Evolutionary conservation across 495 filamentous ascomycete species (phyloP).

Genomic region (Trichocladium uniseriatum): DNA sequence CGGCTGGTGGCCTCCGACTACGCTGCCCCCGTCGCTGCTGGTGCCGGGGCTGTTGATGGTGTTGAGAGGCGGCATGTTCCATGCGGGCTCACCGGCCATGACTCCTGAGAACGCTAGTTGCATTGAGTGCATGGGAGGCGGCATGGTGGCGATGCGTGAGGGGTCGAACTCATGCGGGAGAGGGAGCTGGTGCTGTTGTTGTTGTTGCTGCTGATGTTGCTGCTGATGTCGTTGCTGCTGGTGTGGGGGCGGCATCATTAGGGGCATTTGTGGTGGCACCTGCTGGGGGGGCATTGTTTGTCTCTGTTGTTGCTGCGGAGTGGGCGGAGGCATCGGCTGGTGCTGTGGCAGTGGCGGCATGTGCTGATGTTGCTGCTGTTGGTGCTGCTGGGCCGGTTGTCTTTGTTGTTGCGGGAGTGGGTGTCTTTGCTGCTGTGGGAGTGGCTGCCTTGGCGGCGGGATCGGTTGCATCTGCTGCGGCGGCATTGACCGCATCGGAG

Average conservation of each 20-base stretch:
- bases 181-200: neutral
- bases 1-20: conserved; percentile 10
- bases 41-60: conserved; percentile 28
- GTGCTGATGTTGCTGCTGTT: neutral
- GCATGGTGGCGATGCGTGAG: neutral
- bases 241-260: too few relatives aligned
- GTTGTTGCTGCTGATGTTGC: too few relatives aligned
- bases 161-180: neutral
- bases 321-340: neutral
- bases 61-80: too few relatives aligned
- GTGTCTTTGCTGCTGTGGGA: neutral
- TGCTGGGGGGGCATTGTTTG: neutral
- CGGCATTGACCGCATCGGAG: too few relatives aligned
- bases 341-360: neutral
- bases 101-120: too few relatives aligned
- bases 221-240: too few relatives aligned
- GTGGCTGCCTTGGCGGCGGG: neutral
- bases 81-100: too few relatives aligned
- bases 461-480: conserved; percentile 14
- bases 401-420: conserved; percentile 6
- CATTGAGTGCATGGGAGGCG: too few relatives aligned
- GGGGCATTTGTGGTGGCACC: neutral
- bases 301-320: too few relatives aligned
- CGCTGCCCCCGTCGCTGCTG: conserved; percentile 25
- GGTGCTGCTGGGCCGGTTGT: conserved; percentile 13